Conservation (phyloP, 176 grass and related monocot species). For the Lolium perenne region DNA sequence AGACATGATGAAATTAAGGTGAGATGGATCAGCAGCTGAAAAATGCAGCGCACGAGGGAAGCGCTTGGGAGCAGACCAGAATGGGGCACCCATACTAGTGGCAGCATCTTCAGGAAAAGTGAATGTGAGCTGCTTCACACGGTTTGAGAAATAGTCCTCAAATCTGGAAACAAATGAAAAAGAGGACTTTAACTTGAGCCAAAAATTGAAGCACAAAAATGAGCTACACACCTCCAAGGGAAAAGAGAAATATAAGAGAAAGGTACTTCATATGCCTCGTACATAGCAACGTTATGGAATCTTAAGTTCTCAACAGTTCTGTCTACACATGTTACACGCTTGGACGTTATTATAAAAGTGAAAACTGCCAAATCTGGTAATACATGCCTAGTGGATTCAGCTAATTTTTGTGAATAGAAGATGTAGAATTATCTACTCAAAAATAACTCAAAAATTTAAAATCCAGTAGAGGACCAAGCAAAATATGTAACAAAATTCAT, state of each 20-base stretch:
- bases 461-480: neutral
- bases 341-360: neutral
- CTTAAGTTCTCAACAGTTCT: conserved; percentile 3
- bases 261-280: neutral
- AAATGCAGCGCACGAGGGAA: conserved; percentile 74
- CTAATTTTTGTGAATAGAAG: neutral
- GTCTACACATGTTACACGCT: neutral
- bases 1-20: conserved; percentile 72
- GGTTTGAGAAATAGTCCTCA: conserved; percentile 86
- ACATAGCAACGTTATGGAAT: neutral
- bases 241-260: neutral
- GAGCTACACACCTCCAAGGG: neutral
- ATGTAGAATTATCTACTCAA: neutral
- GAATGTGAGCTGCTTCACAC: conserved; percentile 89
- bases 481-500: neutral
- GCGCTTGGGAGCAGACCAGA: conserved; percentile 86
- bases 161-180: conserved; percentile 51
- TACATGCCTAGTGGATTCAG: neutral
- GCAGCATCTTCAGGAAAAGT: conserved; percentile 78
- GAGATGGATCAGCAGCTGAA: conserved; percentile 54
- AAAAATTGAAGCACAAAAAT: conserved; percentile 10
- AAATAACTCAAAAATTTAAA: neutral
- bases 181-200: conserved; percentile 15
- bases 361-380: neutral
- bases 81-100: conserved; percentile 69